Evolutionary conservation across 257 asterid species (phyloP).

Genomic region (Orobanche coerulescens): DNA sequence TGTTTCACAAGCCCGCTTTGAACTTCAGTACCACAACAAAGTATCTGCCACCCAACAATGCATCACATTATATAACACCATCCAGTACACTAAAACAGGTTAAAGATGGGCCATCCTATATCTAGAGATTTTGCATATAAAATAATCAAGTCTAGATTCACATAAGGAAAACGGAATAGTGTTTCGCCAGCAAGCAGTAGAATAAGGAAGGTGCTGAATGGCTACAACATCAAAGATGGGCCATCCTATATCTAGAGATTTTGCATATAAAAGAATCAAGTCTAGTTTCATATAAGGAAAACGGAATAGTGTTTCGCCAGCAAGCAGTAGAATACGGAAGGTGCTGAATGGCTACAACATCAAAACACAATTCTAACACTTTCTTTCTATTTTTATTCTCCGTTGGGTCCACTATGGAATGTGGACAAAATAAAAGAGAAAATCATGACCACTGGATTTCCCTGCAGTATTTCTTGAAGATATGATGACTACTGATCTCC

Average conservation of each 20-base stretch:
- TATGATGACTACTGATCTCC: too few species aligned
- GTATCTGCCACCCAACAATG: slow-evolving; percentile 39
- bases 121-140: neutral
- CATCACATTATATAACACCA: slow-evolving; percentile 15
- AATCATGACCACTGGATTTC: neutral
- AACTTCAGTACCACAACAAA: slow-evolving; percentile 56
- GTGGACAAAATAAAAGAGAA: neutral
- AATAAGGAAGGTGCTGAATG: neutral
- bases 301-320: too few species aligned
- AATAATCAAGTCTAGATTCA: neutral
- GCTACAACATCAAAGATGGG: too few species aligned
- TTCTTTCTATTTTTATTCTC: neutral
- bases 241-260: too few species aligned
- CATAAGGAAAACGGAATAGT: neutral
- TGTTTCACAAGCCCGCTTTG: slow-evolving; percentile 72
- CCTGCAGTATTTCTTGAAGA: too few species aligned
- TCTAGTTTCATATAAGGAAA: too few species aligned
- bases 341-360: too few species aligned
- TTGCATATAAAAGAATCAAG: too few species aligned
- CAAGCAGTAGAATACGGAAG: too few species aligned
- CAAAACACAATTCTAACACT: neutral
- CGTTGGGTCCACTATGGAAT: neutral
- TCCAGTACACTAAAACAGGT: slow-evolving; percentile 10
- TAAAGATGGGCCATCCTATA: neutral
- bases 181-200: neutral